phyloP scores from a whole-genome alignment of 208 protist genomes.

The Porcisia deanei region DNA sequence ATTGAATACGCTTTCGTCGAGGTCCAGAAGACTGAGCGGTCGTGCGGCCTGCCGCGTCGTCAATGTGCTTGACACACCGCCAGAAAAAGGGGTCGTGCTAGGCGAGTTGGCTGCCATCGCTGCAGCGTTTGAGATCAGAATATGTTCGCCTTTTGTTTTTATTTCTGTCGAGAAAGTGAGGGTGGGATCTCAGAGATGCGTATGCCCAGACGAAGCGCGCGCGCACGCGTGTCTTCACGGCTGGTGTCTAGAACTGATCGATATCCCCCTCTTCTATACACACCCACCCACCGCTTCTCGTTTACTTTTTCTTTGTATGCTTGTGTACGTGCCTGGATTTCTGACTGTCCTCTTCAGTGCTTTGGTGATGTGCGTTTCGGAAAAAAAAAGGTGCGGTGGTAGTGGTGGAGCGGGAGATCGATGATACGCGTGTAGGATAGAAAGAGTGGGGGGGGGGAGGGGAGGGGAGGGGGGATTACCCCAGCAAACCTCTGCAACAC shows the following conservation, averaged over 20 bases:
- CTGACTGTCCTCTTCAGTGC: neutral
- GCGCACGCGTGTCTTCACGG: too few relatives aligned
- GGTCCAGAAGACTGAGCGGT: conserved; percentile 8
- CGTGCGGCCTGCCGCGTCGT: neutral
- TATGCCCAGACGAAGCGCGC: neutral
- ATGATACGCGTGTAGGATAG: neutral
- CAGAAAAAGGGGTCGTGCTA: neutral
- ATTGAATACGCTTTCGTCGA: conserved; percentile 22
- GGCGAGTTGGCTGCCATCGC: neutral
- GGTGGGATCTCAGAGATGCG: neutral
- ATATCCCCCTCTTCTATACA: too few relatives aligned
- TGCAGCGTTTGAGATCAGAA: neutral
- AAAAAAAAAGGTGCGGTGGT: neutral
- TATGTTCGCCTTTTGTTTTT: neutral
- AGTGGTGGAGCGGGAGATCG: neutral
- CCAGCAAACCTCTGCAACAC: neutral
- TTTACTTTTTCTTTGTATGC: neutral
- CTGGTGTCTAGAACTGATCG: too few relatives aligned
- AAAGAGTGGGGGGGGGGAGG: neutral
- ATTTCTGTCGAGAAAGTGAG: neutral
- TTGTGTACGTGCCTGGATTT: neutral
- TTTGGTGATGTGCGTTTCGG: neutral
- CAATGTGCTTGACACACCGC: neutral
- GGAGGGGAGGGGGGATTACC: neutral
- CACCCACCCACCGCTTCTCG: neutral